These are phyloP conservation scores for Parsonsia alboflavescens DNA, from an alignment of 257 asterid genomes.

Conservation along the genomic window DNA sequence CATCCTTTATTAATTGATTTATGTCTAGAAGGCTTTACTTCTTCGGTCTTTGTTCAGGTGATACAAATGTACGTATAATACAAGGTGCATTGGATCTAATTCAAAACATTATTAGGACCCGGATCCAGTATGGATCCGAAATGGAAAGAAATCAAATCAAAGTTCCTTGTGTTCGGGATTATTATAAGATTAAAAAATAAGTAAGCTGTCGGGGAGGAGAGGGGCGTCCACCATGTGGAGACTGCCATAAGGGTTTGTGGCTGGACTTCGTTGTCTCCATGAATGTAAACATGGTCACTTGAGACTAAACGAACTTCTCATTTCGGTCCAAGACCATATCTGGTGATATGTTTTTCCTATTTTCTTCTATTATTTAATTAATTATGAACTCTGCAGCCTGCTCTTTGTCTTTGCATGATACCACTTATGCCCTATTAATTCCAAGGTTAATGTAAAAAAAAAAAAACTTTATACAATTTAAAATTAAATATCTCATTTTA, in stretches of 20 bases:
- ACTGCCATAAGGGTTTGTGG: neutral
- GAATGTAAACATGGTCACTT: neutral
- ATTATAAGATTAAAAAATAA: neutral
- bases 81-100: no score
- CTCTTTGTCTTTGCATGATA: neutral
- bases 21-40: no score
- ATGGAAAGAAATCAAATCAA: neutral
- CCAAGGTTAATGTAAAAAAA: no score
- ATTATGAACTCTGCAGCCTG: neutral
- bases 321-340: neutral
- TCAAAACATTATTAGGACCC: neutral
- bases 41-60: no score
- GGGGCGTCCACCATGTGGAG: conserved; percentile 17
- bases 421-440: neutral
- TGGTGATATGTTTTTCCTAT: neutral
- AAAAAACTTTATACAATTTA: no score
- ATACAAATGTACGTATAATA: no score
- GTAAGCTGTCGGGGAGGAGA: conserved; percentile 6
- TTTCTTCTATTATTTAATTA: neutral
- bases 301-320: neutral
- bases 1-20: no score
- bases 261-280: conserved; percentile 13
- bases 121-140: neutral
- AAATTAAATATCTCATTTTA: no score
- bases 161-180: neutral